phyloP scores from a whole-genome alignment of 2,329 filamentous ascomycete species.

The Ustulina deusta region DNA sequence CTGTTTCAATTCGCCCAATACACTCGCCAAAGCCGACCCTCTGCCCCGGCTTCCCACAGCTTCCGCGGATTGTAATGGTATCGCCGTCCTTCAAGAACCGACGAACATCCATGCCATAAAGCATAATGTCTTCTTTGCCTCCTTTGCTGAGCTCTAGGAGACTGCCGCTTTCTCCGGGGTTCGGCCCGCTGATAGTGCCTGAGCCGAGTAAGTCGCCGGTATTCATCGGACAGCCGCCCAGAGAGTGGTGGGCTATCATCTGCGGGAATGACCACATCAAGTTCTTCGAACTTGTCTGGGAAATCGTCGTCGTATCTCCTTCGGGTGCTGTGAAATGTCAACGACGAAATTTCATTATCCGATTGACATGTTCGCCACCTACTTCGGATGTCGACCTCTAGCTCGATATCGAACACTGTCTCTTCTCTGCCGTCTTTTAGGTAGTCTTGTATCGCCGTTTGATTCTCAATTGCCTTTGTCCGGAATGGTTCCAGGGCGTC shows the following conservation, averaged over 20 bases:
- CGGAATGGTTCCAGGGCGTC: constrained; percentile 75
- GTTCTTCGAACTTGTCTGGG: constrained; percentile 71
- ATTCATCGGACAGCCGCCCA: constrained; percentile 80
- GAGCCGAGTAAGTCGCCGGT: constrained; percentile 81
- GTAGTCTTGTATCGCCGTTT: constrained; percentile 54
- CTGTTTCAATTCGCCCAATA: constrained; percentile 50
- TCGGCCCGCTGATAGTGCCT: constrained; percentile 74
- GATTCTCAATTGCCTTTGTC: constrained; percentile 51
- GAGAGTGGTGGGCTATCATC: constrained; percentile 83
- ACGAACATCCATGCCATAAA: constrained; percentile 56
- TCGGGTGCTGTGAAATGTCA: constrained; percentile 54
- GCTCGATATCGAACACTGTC: constrained; percentile 75
- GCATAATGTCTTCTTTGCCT: constrained; percentile 58
- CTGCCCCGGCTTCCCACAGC: constrained; percentile 50
- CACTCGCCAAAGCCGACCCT: constrained; percentile 61
- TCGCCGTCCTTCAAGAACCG: constrained; percentile 62
- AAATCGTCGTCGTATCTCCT: constrained; percentile 67
- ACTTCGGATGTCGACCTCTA: constrained; percentile 74
- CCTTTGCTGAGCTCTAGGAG: constrained; percentile 60
- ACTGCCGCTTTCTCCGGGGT: constrained; percentile 55
- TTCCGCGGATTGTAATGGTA: constrained; percentile 56
- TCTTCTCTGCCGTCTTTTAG: constrained; percentile 70
- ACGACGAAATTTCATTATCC: constrained; percentile 1
- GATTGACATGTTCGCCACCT: constrained; percentile 45
- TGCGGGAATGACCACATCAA: constrained; percentile 86